phyloP scores from a whole-genome alignment of 805 yeast genomes.

The Hanseniaspora lachancei region DNA sequence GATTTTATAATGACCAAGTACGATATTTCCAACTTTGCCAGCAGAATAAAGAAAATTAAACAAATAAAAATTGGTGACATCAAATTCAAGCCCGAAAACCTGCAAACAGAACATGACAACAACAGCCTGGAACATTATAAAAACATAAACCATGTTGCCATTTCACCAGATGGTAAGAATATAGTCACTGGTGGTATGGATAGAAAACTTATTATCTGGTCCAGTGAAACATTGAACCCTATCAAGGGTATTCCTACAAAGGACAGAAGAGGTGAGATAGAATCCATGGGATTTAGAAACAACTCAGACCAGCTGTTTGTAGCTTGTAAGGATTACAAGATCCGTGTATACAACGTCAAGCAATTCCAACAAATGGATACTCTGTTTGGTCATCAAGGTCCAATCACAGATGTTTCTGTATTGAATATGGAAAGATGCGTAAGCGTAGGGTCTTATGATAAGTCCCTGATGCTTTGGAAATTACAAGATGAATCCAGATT shows the following conservation, averaged over 20 bases:
- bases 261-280: slow-evolving; percentile 57
- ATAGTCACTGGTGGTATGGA: slow-evolving; percentile 89
- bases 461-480: slow-evolving; percentile 93
- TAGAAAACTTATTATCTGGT: slow-evolving; percentile 72
- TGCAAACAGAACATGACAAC: slow-evolving; percentile 32
- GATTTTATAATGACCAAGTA: slow-evolving; percentile 71
- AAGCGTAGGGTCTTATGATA: slow-evolving; percentile 88
- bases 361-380: slow-evolving; percentile 84
- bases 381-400: slow-evolving; percentile 90
- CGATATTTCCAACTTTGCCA: slow-evolving; percentile 43
- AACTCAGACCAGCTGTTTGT: slow-evolving; percentile 77
- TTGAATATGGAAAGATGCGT: slow-evolving; percentile 82
- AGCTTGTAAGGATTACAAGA: slow-evolving; percentile 82
- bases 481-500: slow-evolving; percentile 88
- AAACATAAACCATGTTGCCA: slow-evolving; percentile 66
- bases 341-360: slow-evolving; percentile 72
- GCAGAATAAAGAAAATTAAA: slow-evolving; percentile 53
- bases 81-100: slow-evolving; percentile 29
- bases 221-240: slow-evolving; percentile 62
- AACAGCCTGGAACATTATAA: slow-evolving; percentile 61
- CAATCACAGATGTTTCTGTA: slow-evolving; percentile 69
- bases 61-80: slow-evolving; percentile 50
- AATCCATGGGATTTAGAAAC: slow-evolving; percentile 65
- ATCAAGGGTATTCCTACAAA: slow-evolving; percentile 65
- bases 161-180: slow-evolving; percentile 72